phyloP scores from a whole-genome alignment of 2,329 filamentous ascomycete species.

The Monosporascus ibericus region DNA sequence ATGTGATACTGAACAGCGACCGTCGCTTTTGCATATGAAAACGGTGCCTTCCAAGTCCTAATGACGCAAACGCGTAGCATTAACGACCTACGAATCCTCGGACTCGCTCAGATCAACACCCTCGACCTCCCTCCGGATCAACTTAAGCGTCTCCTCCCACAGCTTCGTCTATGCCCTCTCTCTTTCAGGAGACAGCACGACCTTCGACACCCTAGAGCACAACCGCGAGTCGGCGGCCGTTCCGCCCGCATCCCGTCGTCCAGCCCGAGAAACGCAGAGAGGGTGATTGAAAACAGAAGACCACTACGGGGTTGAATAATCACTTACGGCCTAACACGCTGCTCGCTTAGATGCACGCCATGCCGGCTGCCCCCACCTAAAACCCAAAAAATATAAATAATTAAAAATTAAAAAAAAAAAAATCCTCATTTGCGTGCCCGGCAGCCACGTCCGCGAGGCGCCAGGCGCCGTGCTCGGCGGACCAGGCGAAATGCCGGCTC shows the following conservation, averaged over 20 bases:
- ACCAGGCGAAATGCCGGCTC: constrained; percentile 5
- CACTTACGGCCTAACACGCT: constrained; percentile 11
- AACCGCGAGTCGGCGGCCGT: background rate
- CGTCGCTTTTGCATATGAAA: too few species aligned
- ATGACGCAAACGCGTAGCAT: too few species aligned
- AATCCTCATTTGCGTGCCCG: constrained; percentile 2
- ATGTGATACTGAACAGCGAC: too few species aligned
- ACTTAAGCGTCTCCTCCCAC: constrained; percentile 8
- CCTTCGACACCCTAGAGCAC: constrained; percentile 4
- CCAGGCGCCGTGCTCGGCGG: constrained; percentile 5
- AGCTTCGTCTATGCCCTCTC: constrained; percentile 5
- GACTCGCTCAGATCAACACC: constrained; percentile 7
- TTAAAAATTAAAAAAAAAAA: too few species aligned
- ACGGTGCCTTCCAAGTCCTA: too few species aligned
- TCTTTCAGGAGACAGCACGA: constrained; percentile 6
- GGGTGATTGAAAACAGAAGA: background rate
- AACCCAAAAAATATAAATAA: too few species aligned
- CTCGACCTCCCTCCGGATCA: constrained; percentile 7
- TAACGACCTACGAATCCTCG: background rate
- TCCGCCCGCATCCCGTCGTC: too few species aligned
- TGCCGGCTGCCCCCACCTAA: too few species aligned
- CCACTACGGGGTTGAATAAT: background rate
- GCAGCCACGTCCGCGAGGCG: constrained; percentile 10
- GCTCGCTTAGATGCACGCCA: constrained; percentile 10
- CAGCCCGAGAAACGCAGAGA: background rate